Evolutionary conservation across 352 stramenopile species (phyloP), one percentile per base, ranked within the genome.

Genomic region (Thraustochytrium striatum): DNA sequence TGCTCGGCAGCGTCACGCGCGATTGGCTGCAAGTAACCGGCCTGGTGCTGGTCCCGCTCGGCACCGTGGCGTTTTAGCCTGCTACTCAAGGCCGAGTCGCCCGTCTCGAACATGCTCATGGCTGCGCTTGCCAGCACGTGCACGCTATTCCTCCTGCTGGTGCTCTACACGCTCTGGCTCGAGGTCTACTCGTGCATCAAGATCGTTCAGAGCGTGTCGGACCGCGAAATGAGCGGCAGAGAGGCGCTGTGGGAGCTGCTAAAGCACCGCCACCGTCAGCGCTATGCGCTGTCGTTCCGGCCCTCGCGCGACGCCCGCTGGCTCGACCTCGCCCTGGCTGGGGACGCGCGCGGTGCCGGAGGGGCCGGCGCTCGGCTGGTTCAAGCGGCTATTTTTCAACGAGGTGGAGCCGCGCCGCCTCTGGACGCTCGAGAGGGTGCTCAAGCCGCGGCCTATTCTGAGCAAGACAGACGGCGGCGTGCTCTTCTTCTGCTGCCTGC

Each of bases 21-120:
- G 69, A 79, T 25, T 79, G 69, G 69, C 21, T 79, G 19, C 68
- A 65, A 3, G 21, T 79, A 9, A 79, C 69, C 1, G 9, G 8
- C 16, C 28, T 58, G 16, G n/a, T 69, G 0, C 53, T 79, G 50
- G 55, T 73, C 21, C 69, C 69, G 25, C 50, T 79, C 33, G 69
- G 52, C n/a, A 79, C 50, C 21, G 72, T 79, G 50, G 69, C 38
- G n/a, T 13, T 35, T 79, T n/a, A 79, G 69, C 53, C 72, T 69
- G 72, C 36, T 79, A 19, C 21, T 28, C 21, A 13, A 39, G 16
- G 33, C 50, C 28, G 52, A 25, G 9, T 44, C 69, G 16, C 69
- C 69, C 25, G 36, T 79, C 36, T 57, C 47, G 0, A 79, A 79
- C 43, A 50, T 36, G 30, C 38, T 79, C 8, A 47, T 79, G 13